Evolutionary conservation across 352 stramenopile genomes (phyloP).

Genomic region (Phytophthora aleatoria): DNA sequence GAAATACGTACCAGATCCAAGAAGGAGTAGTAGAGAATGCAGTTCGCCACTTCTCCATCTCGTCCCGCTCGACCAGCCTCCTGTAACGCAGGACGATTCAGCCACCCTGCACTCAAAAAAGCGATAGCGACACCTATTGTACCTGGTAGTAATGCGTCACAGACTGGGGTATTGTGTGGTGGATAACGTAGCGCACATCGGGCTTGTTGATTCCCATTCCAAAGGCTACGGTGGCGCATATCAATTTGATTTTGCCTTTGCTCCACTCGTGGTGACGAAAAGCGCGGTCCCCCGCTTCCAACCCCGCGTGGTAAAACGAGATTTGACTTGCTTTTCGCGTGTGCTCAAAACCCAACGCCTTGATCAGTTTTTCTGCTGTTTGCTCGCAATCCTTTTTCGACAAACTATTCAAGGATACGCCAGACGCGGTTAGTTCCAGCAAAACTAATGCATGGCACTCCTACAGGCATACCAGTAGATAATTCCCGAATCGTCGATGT

Average conservation of each 20-base stretch:
- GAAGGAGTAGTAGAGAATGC: slow-evolving; percentile 90
- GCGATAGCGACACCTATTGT: neutral
- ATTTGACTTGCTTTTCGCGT: slow-evolving; percentile 74
- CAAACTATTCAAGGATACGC: slow-evolving; percentile 44
- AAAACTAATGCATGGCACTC: neutral
- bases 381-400: slow-evolving; percentile 91
- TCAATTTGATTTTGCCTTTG: slow-evolving; percentile 90
- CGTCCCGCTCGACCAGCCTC: slow-evolving; percentile 83
- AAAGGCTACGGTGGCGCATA: slow-evolving; percentile 88
- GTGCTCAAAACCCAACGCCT: slow-evolving; percentile 73
- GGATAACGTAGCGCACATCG: slow-evolving; percentile 89
- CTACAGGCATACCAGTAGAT: slow-evolving; percentile 79
- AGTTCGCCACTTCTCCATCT: slow-evolving; percentile 84
- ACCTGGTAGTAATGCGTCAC: slow-evolving; percentile 92
- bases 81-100: slow-evolving; percentile 33
- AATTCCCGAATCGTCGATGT: slow-evolving; percentile 89
- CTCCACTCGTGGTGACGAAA: slow-evolving; percentile 87
- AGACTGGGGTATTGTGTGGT: slow-evolving; percentile 88
- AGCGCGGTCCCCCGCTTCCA: slow-evolving; percentile 79
- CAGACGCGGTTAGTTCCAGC: neutral
- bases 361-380: slow-evolving; percentile 81
- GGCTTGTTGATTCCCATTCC: slow-evolving; percentile 92
- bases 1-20: slow-evolving; percentile 63
- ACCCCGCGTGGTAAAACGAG: slow-evolving; percentile 83
- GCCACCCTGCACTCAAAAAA: neutral